Evolutionary conservation across 2,329 filamentous ascomycete genomes (phyloP), one percentile per base, ranked within the genome.

Genomic region (Lecanicillium sp.): DNA sequence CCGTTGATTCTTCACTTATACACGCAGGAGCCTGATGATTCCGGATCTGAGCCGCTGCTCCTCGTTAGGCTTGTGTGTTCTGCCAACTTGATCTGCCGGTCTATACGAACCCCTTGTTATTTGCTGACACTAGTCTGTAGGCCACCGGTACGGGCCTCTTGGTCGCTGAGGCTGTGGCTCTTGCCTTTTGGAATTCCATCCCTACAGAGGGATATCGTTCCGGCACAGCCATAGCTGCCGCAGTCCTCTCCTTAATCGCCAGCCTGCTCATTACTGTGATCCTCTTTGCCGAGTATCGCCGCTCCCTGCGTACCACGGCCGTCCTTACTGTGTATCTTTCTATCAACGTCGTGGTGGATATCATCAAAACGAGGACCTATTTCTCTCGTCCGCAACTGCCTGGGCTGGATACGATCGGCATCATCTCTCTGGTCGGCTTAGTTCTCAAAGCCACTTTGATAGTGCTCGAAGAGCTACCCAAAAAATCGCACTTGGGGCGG

Each of bases 391-490:
- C 22, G 22, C 22, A 25, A 6, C 22, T 25, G 11, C 22, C 22
- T 12, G 19, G 16, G 15, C 8, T 31, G 8, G 12, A 11, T 13
- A 15, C 27, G 6, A n/a, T 31, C 13, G 35, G 28, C 15, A 29
- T 18, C 17, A 29, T 37, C 22, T 31, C 27, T 6, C n/a, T 14
- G 7, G 18, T 19, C 8, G 29, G 27, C 9, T 15, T 9, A 5
- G 27, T 14, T 4, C 17, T 22, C 11, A 17, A 25, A 13, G 17
- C 31, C 5, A 17, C 4, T 31, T 18, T 37, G 13, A 18, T 30
- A 13, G 9, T 31, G 14, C 28, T 37, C 2, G 35, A 37, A 15
- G 35, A 37, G 17, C 17, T 37, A 4, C 35, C 35, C 4, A 37
- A 37, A 17, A 8, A 18, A 4, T 20, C 29, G 11, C 19, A 22